A percentile compares a stretch with the other conserved stretches of the same genome.
Evolutionary conservation across 805 yeast species (phyloP).

Genomic region (Pichia nanzhaoensis): DNA sequence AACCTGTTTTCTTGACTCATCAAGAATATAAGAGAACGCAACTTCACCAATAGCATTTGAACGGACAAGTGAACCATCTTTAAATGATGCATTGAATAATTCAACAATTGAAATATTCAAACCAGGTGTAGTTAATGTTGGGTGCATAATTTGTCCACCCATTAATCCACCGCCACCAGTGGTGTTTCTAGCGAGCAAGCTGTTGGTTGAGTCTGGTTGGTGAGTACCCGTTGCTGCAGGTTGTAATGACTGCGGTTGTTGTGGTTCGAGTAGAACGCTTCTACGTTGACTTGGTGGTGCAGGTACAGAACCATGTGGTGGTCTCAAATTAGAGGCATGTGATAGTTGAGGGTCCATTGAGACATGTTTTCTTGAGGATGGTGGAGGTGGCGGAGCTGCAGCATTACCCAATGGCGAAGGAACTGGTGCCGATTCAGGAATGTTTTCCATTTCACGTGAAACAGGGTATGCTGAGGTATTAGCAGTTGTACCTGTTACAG

Average conservation of each 20-base stretch:
- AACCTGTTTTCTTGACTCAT: constrained; percentile 25
- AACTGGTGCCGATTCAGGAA: constrained; percentile 13
- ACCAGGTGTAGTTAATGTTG: constrained; percentile 50
- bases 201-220: constrained; percentile 40
- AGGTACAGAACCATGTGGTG: constrained; percentile 27
- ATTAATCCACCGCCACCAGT: constrained; percentile 30
- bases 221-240: constrained; percentile 18
- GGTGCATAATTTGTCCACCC: constrained; percentile 40
- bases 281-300: constrained; percentile 31
- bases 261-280: constrained; percentile 15
- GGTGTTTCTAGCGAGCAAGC: constrained; percentile 30
- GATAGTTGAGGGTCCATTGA: not conserved
- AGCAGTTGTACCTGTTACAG: constrained; percentile 2
- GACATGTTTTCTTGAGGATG: constrained; percentile 29
- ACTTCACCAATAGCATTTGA: constrained; percentile 78
- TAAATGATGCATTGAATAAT: constrained; percentile 65
- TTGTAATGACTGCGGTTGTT: constrained; percentile 9
- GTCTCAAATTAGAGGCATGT: constrained; percentile 9
- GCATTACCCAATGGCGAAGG: constrained; percentile 2
- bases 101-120: constrained; percentile 84
- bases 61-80: constrained; percentile 54
- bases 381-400: constrained; percentile 30
- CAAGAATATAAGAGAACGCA: constrained; percentile 61
- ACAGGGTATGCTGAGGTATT: constrained; percentile 3
- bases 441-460: constrained; percentile 7